Base-by-base conservation (phyloP, 139 green algal genomes). In the Eudorina sp. region DNA sequence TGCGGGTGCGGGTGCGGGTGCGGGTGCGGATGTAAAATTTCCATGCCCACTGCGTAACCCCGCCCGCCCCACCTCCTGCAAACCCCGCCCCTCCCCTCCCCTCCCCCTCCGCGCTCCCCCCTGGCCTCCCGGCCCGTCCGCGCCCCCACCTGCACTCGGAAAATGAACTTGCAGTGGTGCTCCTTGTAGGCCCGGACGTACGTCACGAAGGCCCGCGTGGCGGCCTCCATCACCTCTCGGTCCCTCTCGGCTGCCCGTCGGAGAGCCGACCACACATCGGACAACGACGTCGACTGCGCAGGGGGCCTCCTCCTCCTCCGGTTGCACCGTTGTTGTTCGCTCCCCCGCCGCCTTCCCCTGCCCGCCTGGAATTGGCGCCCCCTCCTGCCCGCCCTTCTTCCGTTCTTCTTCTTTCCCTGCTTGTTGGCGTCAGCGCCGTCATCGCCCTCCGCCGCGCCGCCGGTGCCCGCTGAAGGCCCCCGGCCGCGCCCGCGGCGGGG, bases 121-220 rank as follows among this genome's bases (percentile, higher is more conserved):
- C n/a, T 11, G 55, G 23, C 55, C 55, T 66, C 29, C 7, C 5
- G 27, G 48, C 48, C 48, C 48, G 11, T 55, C 48, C n/a, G n/a
- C n/a, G n/a, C n/a, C n/a, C 89, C 21, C 29, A 95, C 94, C 90
- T 94, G 82, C 69, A 97, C 5, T 64, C 96, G 84, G 95, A 99
- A 99, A 11, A 96, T 95, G 85, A 93, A 97, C 74, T 94, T 94
- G 95, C 97, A 99, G 81, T 99, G 96, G 91, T 99, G 98, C 93
- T 99, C 98, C 89, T 98, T 98, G 95, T 99, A 99, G 23, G 94
- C 98, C 1, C 98, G 89, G 36, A 99, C 90, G 76, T 97, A 98
- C 5, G 95, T 97, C 48, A 99, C 97, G 94, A 99, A 99, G 0
- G 97, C 98, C 16, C 91, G 89, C 7, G 92, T 94, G 21, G 94